Conservation (phyloP, 768 basidiomycete genomes). For the Polyporus arcularius region DNA sequence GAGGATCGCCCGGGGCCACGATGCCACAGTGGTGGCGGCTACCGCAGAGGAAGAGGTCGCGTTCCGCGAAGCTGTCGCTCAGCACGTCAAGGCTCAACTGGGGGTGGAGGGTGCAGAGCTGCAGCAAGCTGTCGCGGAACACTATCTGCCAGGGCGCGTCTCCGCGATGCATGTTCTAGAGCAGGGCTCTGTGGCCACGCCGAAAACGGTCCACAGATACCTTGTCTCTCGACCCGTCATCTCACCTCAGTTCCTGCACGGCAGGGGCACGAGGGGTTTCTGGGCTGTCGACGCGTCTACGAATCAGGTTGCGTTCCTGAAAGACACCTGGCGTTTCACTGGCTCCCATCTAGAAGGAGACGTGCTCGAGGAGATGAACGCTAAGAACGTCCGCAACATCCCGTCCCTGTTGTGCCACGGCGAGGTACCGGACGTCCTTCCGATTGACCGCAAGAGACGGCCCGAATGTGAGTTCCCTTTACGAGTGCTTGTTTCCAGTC, state of each 20-base stretch:
- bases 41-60: neutral
- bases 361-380: neutral
- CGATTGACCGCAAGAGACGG: too few species aligned
- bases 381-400: neutral
- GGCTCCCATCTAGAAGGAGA: neutral
- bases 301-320: neutral
- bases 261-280: neutral
- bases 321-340: constrained; percentile 5
- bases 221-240: neutral
- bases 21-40: constrained; percentile 6
- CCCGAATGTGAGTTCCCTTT: too few species aligned
- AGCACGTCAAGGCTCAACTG: neutral
- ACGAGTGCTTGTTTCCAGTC: too few species aligned
- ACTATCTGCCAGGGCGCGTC: neutral
- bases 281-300: neutral
- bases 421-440: neutral
- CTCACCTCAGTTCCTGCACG: neutral
- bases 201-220: neutral
- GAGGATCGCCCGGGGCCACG: constrained; percentile 25
- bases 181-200: neutral
- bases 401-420: neutral
- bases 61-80: neutral
- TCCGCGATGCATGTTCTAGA: neutral
- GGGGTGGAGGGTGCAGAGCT: neutral
- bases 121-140: neutral